phyloP scores from a whole-genome alignment of 345 rosid genomes.

The Alliaria petiolata region DNA sequence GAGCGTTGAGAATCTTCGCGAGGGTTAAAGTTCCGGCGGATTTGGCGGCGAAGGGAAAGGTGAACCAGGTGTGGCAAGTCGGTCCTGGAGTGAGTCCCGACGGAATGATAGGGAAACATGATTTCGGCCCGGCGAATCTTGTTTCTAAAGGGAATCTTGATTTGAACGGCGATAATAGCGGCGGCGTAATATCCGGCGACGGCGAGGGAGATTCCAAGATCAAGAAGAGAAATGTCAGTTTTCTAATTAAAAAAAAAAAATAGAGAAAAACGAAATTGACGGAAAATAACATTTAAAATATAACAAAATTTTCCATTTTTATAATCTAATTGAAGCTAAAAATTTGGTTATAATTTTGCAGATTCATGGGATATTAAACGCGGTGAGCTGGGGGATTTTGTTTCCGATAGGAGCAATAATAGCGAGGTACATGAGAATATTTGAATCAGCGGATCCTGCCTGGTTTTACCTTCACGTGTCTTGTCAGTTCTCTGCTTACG shows the following conservation, averaged over 20 bases:
- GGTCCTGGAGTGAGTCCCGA: slow-evolving; percentile 39
- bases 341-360: slow-evolving; percentile 25
- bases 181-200: slow-evolving; percentile 1
- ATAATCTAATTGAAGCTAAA: not conserved
- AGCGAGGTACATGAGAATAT: slow-evolving; percentile 66
- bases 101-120: slow-evolving; percentile 35
- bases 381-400: slow-evolving; percentile 84
- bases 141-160: slow-evolving; percentile 35
- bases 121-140: slow-evolving; percentile 30
- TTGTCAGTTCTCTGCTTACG: slow-evolving; percentile 75
- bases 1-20: slow-evolving; percentile 49
- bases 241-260: not conserved
- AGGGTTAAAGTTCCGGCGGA: slow-evolving; percentile 58
- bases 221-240: slow-evolving; percentile 59
- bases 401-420: slow-evolving; percentile 65
- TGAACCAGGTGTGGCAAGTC: slow-evolving; percentile 87
- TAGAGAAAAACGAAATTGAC: not conserved
- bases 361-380: slow-evolving; percentile 88
- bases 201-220: slow-evolving; percentile 36
- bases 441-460: slow-evolving; percentile 74
- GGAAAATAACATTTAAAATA: not conserved
- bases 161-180: slow-evolving; percentile 28
- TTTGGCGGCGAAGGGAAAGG: slow-evolving; percentile 38
- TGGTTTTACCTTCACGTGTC: slow-evolving; percentile 80
- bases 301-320: no score